Conservation (phyloP, 306 rosid species). For the Rosa multiflora region DNA sequence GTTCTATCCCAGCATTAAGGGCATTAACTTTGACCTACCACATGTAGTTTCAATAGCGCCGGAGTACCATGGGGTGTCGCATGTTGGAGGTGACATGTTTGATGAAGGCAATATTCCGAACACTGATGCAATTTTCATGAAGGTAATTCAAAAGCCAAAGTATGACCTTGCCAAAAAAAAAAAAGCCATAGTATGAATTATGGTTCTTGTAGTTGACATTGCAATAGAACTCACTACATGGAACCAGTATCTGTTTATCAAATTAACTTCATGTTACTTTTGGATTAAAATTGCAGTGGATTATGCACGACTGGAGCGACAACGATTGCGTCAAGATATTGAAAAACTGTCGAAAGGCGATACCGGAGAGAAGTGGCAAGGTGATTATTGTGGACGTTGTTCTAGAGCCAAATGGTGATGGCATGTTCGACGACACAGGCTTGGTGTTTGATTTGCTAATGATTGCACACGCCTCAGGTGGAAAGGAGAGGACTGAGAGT, state of each 20-base stretch:
- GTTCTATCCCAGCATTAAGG: slow-evolving; percentile 29
- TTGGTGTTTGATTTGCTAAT: slow-evolving; percentile 28
- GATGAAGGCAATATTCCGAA: slow-evolving; percentile 19
- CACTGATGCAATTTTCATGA: slow-evolving; percentile 40
- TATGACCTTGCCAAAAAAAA: too few relatives aligned
- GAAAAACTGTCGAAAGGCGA: slow-evolving; percentile 31
- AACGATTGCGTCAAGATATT: slow-evolving; percentile 29
- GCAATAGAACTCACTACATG: too few relatives aligned
- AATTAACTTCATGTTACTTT: neutral
- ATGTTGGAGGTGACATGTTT: slow-evolving; percentile 45
- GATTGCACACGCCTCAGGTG: slow-evolving; percentile 23
- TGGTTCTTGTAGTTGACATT: too few relatives aligned
- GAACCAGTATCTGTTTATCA: too few relatives aligned
- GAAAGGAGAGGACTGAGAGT: slow-evolving; percentile 32
- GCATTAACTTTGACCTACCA: slow-evolving; percentile 18
- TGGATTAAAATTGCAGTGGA: slow-evolving; percentile 41
- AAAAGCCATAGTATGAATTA: too few relatives aligned
- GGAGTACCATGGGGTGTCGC: slow-evolving; percentile 27
- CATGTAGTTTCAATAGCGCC: slow-evolving; percentile 29
- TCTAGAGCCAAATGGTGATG: slow-evolving; percentile 27
- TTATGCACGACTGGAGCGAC: slow-evolving; percentile 73
- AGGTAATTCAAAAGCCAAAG: slow-evolving; percentile 16
- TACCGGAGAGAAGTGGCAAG: slow-evolving; percentile 27
- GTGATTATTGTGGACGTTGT: slow-evolving; percentile 28
- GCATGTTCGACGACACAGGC: slow-evolving; percentile 12